Evolutionary conservation across 306 rosid species (phyloP).

Genomic region (Delonix regia): DNA sequence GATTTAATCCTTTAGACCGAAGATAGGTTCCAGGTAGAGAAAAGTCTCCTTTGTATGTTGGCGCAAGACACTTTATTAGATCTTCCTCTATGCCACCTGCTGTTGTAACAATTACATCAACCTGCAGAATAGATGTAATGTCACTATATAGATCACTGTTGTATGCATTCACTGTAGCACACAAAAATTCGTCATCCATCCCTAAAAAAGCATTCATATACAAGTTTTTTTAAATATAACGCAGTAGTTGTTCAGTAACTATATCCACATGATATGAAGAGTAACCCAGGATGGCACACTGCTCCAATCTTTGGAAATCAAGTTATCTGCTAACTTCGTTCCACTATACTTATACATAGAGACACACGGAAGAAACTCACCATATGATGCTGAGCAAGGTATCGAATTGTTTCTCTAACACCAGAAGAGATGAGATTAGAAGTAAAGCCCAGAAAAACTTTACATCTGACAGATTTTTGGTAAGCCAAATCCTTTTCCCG

Average conservation of each 20-base stretch:
- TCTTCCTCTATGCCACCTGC: constrained; percentile 97
- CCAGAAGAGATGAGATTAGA: constrained; percentile 95
- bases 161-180: background rate
- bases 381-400: constrained; percentile 82
- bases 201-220: background rate
- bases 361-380: constrained; percentile 41
- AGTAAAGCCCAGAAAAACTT: constrained; percentile 90
- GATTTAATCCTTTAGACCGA: constrained; percentile 88
- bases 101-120: constrained; percentile 88
- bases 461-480: constrained; percentile 64
- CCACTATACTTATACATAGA: too few species aligned
- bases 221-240: background rate
- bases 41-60: constrained; percentile 85
- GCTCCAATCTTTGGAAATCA: background rate
- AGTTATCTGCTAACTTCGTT: background rate
- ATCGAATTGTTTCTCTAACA: constrained; percentile 82
- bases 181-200: background rate
- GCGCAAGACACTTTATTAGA: constrained; percentile 91
- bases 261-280: background rate
- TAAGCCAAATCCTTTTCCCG: constrained; percentile 56
- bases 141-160: background rate
- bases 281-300: background rate
- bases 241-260: background rate
- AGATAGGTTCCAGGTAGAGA: constrained; percentile 71
- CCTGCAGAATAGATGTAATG: constrained; percentile 44